phyloP scores from a whole-genome alignment of 345 rosid genomes.

The Bretschneidera sinensis region DNA sequence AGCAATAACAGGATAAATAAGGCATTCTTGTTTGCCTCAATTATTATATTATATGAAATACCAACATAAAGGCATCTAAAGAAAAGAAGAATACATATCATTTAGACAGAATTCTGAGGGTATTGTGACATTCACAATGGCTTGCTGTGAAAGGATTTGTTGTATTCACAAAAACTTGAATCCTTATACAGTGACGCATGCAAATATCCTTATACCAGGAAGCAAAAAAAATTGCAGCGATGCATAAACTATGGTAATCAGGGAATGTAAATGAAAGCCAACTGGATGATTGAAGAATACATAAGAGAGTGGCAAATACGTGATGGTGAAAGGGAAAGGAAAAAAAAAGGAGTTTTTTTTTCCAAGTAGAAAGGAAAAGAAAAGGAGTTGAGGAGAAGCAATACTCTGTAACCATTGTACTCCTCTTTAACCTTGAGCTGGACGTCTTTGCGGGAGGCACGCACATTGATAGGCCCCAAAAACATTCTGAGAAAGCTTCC shows the following conservation, averaged over 20 bases:
- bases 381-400: background rate
- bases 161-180: background rate
- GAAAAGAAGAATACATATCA: too few species aligned
- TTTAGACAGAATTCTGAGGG: too few species aligned
- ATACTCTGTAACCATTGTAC: conserved; percentile 87
- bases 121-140: too few species aligned
- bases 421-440: conserved; percentile 96
- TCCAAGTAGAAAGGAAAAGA: too few species aligned
- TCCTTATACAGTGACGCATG: background rate
- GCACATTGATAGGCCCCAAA: conserved; percentile 91
- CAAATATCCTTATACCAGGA: too few species aligned
- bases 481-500: conserved; percentile 75
- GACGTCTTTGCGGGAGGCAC: conserved; percentile 77
- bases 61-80: too few species aligned
- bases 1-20: too few species aligned
- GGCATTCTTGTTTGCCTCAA: too few species aligned
- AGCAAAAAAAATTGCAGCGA: too few species aligned
- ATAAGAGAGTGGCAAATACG: background rate
- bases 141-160: background rate
- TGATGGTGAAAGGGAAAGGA: background rate
- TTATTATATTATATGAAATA: background rate
- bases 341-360: too few species aligned
- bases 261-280: background rate
- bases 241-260: background rate
- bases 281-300: background rate